A percentile compares a stretch with the other conserved stretches of the same genome.
phyloP scores from a whole-genome alignment of 208 protist species.

The Trypanosoma scelopori region DNA sequence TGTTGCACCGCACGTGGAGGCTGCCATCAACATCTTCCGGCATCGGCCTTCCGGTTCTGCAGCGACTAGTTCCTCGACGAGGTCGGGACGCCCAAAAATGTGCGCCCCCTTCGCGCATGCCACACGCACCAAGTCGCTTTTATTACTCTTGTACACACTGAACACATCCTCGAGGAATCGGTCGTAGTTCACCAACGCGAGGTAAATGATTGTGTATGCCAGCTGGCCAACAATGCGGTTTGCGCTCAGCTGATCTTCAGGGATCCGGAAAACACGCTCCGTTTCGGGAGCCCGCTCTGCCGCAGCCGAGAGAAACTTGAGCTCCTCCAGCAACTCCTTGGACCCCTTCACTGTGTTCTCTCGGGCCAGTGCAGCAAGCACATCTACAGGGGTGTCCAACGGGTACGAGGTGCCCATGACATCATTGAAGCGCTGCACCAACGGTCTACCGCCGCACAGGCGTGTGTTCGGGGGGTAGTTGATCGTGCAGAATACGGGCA shows the following conservation, averaged over 20 bases:
- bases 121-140: constrained; percentile 82
- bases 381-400: constrained; percentile 87
- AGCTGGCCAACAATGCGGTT: constrained; percentile 87
- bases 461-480: constrained; percentile 88
- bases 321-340: constrained; percentile 78
- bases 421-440: constrained; percentile 89
- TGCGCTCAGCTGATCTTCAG: constrained; percentile 75
- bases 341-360: constrained; percentile 66
- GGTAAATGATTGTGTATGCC: constrained; percentile 89
- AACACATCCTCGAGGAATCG: constrained; percentile 84
- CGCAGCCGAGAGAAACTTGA: constrained; percentile 75
- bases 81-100: constrained; percentile 68
- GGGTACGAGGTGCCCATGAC: constrained; percentile 89
- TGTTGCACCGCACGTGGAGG: background rate
- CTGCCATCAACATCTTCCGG: constrained; percentile 55
- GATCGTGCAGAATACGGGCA: constrained; percentile 87
- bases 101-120: constrained; percentile 85
- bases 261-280: constrained; percentile 83
- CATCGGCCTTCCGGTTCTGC: constrained; percentile 74
- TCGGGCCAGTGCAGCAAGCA: constrained; percentile 73
- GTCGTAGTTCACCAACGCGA: constrained; percentile 75
- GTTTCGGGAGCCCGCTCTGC: constrained; percentile 64
- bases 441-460: constrained; percentile 76
- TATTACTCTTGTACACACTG: constrained; percentile 63
- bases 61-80: constrained; percentile 68